These are phyloP conservation scores for Tothia fuscella DNA, from an alignment of 2,329 filamentous ascomycete genomes.

Conservation along the genomic window DNA sequence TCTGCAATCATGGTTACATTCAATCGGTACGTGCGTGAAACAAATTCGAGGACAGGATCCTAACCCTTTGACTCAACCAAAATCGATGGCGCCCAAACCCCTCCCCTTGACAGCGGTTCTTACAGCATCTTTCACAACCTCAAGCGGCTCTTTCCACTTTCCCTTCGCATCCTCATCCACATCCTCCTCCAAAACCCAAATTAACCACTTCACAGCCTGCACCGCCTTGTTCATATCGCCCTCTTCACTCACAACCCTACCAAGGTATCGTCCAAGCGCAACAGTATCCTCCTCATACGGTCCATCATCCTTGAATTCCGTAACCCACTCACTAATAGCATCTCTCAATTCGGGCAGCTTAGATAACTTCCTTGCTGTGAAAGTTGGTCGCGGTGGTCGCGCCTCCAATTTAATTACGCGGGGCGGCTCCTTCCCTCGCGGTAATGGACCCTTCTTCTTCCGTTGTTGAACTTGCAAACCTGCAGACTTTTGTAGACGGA, in stretches of 20 bases:
- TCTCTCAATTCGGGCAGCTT: slow-evolving; percentile 53
- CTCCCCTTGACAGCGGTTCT: slow-evolving; percentile 30
- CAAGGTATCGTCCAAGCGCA: slow-evolving; percentile 62
- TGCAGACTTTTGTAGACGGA: slow-evolving; percentile 41
- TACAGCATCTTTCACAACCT: slow-evolving; percentile 20
- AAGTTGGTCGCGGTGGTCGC: slow-evolving; percentile 43
- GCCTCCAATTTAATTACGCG: slow-evolving; percentile 36
- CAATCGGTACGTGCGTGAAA: no score
- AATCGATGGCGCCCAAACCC: slow-evolving; percentile 33
- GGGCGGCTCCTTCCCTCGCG: background rate
- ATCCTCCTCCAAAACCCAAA: slow-evolving; percentile 26
- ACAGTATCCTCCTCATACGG: slow-evolving; percentile 70
- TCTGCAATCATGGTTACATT: no score
- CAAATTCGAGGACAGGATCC: no score
- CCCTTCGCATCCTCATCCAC: slow-evolving; percentile 12
- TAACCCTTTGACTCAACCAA: slow-evolving; percentile 16
- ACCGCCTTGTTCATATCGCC: slow-evolving; percentile 64
- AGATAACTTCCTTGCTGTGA: slow-evolving; percentile 47
- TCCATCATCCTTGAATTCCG: slow-evolving; percentile 57
- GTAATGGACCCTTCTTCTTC: background rate
- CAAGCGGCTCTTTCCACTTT: slow-evolving; percentile 3
- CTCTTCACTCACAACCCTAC: slow-evolving; percentile 61
- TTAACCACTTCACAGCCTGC: slow-evolving; percentile 54
- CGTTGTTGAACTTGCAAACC: slow-evolving; percentile 19
- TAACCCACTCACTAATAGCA: slow-evolving; percentile 66